Evolutionary conservation across 768 basidiomycete genomes (phyloP).

Genomic region (Mycena crocata): DNA sequence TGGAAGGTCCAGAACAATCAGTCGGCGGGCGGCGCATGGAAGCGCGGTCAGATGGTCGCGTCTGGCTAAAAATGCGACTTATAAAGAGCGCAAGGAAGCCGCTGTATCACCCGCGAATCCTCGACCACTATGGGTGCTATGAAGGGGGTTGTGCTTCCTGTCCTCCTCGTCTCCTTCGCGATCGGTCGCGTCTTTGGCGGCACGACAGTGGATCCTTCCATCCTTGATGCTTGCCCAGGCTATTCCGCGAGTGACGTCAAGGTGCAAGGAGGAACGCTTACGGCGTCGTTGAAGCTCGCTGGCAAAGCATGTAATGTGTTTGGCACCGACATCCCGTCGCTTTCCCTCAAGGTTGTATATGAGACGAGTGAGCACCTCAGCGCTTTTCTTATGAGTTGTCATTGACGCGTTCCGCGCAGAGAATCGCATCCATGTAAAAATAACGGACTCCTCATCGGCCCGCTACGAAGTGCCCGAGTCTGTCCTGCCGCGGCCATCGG

Average conservation of each 20-base stretch:
- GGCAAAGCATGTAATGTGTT: conserved; percentile 68
- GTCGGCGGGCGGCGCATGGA: conserved; percentile 13
- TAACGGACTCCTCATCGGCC: conserved; percentile 58
- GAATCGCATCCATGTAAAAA: conserved; percentile 73
- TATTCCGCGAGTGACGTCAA: conserved; percentile 64
- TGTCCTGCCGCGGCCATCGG: conserved; percentile 66
- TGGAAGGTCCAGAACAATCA: too few relatives aligned
- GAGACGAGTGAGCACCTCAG: conserved; percentile 60
- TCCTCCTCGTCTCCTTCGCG: conserved; percentile 19
- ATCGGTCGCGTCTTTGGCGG: conserved; percentile 26
- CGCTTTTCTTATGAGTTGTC: not conserved
- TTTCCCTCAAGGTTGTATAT: conserved; percentile 66
- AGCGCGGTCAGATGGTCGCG: conserved; percentile 16
- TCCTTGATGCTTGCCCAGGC: conserved; percentile 70
- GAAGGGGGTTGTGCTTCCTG: not conserved
- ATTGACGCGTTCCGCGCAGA: conserved; percentile 44
- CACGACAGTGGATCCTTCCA: conserved; percentile 39
- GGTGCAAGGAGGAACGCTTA: conserved; percentile 51
- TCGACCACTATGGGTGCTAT: not conserved
- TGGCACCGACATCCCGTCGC: conserved; percentile 61
- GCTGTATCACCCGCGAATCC: not conserved
- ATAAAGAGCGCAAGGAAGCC: conserved; percentile 1
- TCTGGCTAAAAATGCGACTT: not conserved
- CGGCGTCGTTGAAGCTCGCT: conserved; percentile 65
- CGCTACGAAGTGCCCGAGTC: conserved; percentile 76